Evolutionary conservation across 2,329 filamentous ascomycete species (phyloP), one percentile per base, ranked within the genome.

Genomic region (Pyricularia sp.): DNA sequence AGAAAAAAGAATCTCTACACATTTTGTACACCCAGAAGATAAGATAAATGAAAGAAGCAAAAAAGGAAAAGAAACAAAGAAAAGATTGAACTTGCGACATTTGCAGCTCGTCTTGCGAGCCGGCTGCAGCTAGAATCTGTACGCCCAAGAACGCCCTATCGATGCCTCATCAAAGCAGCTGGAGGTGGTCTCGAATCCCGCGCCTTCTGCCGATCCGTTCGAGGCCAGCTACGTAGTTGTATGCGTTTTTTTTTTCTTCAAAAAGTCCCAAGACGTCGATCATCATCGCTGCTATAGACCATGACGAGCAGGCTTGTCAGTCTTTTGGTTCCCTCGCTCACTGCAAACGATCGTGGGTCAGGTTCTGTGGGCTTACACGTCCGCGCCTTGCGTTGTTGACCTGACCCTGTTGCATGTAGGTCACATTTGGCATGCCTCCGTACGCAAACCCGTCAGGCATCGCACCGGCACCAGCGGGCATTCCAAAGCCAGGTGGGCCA

Each of bases 311-410:
- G 30, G 42, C 42, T 50, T 42, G 64, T 65, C 30, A 65, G 64
- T 65, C 64, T 65, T 25, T 20, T 42, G 31, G 11, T 25, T 25
- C 31, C 6, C 3, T 17, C 6, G 10, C 31, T 65, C 64, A 65
- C 31, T 65, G 30, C 31, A 23, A 31, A 14, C n/a, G n/a, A 26
- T 65, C 64, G 23, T 36, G 31, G n/a, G n/a, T 23, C 17, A 25
- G 20, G 42, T 58, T 58, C 23, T 12, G 69, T 59, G 70, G 76
- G 77, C 85, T 81, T 83, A 87, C 85, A 75, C 87, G 84, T 77
- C 86, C 86, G 73, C 87, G 84, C 77, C 86, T 80, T 71, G 79
- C 76, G 76, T 85, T 86, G 72, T 85, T 86, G 72, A 81, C 81
- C 73, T 85, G 84, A 72, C 86, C 85, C 74, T 88, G 85, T 71